Conservation (phyloP, 768 basidiomycete species). For the Baorangia bicolor region DNA sequence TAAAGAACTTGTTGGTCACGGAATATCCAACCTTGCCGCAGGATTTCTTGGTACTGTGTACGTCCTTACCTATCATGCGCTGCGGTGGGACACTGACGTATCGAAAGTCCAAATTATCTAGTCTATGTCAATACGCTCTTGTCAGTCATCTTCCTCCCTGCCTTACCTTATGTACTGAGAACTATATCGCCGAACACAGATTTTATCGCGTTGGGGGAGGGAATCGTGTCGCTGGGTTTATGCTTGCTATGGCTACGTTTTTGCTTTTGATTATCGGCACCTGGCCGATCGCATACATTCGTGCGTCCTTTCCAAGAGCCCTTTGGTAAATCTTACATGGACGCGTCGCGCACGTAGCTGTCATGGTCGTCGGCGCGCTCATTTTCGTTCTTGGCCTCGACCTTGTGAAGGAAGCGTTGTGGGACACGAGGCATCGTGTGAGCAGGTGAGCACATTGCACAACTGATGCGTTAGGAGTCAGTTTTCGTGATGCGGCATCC, state of each 20-base stretch:
- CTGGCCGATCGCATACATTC: conserved; percentile 87
- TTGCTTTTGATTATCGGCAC: conserved; percentile 80
- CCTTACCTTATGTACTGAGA: not conserved
- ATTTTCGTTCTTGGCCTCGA: conserved; percentile 96
- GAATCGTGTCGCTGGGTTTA: conserved; percentile 77
- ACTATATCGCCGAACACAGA: conserved; percentile 26
- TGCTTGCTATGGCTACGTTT: conserved; percentile 76
- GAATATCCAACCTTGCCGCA: conserved; percentile 84
- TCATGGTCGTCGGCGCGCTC: conserved; percentile 87
- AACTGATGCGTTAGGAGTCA: not conserved
- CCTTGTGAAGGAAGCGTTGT: conserved; percentile 91
- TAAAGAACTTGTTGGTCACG: conserved; percentile 89
- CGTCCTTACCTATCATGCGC: conserved; percentile 24
- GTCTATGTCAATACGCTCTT: conserved; percentile 86
- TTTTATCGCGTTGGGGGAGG: conserved; percentile 95
- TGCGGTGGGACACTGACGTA: conserved; percentile 2
- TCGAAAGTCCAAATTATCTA: conserved; percentile 71
- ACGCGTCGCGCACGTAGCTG: conserved; percentile 47
- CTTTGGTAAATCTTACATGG: not conserved
- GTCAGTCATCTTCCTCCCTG: conserved; percentile 37
- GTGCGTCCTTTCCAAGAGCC: conserved; percentile 44
- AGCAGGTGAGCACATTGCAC: conserved; percentile 55
- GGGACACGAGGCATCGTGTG: conserved; percentile 91
- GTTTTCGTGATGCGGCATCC: conserved; percentile 4
- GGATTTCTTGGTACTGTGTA: conserved; percentile 82